Conservation (phyloP, 139 green algal species). For the Trebouxia sp. region DNA sequence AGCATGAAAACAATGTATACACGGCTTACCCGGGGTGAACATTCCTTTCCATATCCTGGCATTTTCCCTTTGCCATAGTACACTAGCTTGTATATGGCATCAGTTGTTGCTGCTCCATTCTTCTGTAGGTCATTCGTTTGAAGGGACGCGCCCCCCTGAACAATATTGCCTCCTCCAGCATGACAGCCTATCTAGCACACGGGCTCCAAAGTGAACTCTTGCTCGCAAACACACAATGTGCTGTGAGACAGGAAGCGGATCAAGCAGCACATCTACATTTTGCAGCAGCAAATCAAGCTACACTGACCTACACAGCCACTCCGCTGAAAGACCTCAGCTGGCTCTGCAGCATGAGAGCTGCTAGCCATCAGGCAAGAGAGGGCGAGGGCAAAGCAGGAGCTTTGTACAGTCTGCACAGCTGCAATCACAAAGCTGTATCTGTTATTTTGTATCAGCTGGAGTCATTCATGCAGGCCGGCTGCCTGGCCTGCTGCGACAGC, state of each 20-base stretch:
- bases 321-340: slow-evolving; percentile 23
- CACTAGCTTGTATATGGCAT: slow-evolving; percentile 71
- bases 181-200: slow-evolving; percentile 65
- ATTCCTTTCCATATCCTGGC: slow-evolving; percentile 80
- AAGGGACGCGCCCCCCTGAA: slow-evolving; percentile 65
- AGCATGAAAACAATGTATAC: too few species aligned
- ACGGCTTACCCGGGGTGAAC: slow-evolving; percentile 62
- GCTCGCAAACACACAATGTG: too few species aligned
- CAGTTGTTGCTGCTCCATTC: slow-evolving; percentile 50
- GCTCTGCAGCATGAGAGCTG: not conserved
- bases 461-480: too few species aligned
- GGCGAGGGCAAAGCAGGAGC: not conserved
- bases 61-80: slow-evolving; percentile 81
- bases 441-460: too few species aligned
- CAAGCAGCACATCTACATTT: too few species aligned
- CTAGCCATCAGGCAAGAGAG: not conserved
- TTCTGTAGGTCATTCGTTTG: slow-evolving; percentile 52
- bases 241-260: too few species aligned
- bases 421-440: too few species aligned
- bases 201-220: too few species aligned
- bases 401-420: too few species aligned
- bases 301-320: slow-evolving; percentile 14
- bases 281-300: not conserved
- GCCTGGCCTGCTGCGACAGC: too few species aligned
- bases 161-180: slow-evolving; percentile 73